phyloP scores from a whole-genome alignment of 306 rosid genomes.

The Datisca glomerata region DNA sequence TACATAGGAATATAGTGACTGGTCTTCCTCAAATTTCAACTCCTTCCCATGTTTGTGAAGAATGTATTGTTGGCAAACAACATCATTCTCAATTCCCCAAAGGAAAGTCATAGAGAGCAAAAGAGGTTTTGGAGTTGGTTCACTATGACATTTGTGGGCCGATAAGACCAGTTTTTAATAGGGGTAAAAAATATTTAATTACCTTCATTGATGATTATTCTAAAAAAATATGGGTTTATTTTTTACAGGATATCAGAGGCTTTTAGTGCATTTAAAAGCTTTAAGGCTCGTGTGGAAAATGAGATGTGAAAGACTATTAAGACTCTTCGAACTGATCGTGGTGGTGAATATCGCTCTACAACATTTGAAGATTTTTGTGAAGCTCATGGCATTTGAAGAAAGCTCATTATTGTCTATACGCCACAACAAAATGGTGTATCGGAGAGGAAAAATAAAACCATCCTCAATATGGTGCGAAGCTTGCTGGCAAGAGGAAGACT shows the following conservation, averaged over 20 bases:
- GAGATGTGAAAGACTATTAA: neutral
- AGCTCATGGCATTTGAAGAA: neutral
- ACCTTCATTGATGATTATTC: neutral
- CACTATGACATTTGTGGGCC: neutral
- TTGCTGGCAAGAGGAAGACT: neutral
- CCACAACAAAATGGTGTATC: conserved; percentile 1
- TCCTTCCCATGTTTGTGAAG: neutral
- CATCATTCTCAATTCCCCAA: neutral
- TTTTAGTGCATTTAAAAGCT: neutral
- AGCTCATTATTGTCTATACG: neutral
- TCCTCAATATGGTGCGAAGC: conserved; percentile 2
- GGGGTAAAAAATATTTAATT: neutral
- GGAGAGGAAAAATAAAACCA: neutral
- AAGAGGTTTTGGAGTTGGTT: neutral
- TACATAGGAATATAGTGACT: neutral
- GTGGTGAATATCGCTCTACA: neutral
- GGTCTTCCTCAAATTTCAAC: neutral
- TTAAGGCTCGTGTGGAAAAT: neutral
- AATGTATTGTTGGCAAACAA: neutral
- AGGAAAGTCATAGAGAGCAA: neutral
- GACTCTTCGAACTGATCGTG: neutral
- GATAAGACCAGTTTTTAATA: neutral
- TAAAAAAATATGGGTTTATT: neutral
- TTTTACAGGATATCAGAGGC: neutral
- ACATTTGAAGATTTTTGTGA: neutral